These are phyloP conservation scores for Solioccasus polychromus DNA, from an alignment of 768 basidiomycete species.

Conservation along the genomic window DNA sequence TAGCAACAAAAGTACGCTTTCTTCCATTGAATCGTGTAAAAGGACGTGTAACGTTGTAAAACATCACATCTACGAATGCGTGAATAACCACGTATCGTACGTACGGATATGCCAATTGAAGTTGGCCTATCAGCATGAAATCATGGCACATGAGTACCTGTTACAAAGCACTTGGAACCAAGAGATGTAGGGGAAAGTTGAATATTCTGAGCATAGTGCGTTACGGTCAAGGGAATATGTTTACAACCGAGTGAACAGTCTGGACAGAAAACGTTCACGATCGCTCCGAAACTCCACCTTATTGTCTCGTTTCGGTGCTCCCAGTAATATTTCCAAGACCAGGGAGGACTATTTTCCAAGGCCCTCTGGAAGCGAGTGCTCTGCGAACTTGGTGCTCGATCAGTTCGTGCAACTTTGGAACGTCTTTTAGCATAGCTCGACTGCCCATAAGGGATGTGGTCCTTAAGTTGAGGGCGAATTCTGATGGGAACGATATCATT, in stretches of 20 bases:
- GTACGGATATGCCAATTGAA: too few species aligned
- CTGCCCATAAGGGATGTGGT: slow-evolving; percentile 93
- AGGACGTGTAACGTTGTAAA: too few species aligned
- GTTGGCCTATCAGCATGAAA: too few species aligned
- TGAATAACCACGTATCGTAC: too few species aligned
- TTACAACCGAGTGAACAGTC: too few species aligned
- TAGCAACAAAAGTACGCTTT: too few species aligned
- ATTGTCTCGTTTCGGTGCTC: slow-evolving; percentile 29
- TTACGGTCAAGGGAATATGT: too few species aligned
- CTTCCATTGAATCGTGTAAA: too few species aligned
- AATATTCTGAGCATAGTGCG: not conserved
- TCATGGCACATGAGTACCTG: too few species aligned
- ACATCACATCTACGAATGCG: too few species aligned
- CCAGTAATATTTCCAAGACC: slow-evolving; percentile 45
- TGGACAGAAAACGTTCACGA: slow-evolving; percentile 1
- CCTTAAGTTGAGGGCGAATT: slow-evolving; percentile 82
- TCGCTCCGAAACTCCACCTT: slow-evolving; percentile 1
- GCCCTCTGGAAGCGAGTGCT: slow-evolving; percentile 54
- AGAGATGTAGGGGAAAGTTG: not conserved
- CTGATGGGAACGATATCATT: slow-evolving; percentile 73
- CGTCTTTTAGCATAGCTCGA: slow-evolving; percentile 95
- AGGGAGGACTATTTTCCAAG: slow-evolving; percentile 68
- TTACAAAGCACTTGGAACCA: not conserved
- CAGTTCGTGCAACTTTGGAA: slow-evolving; percentile 95
- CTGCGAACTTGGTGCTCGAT: slow-evolving; percentile 81